phyloP scores from a whole-genome alignment of 1,284 basidiomycete genomes.

The Tilletia caries region DNA sequence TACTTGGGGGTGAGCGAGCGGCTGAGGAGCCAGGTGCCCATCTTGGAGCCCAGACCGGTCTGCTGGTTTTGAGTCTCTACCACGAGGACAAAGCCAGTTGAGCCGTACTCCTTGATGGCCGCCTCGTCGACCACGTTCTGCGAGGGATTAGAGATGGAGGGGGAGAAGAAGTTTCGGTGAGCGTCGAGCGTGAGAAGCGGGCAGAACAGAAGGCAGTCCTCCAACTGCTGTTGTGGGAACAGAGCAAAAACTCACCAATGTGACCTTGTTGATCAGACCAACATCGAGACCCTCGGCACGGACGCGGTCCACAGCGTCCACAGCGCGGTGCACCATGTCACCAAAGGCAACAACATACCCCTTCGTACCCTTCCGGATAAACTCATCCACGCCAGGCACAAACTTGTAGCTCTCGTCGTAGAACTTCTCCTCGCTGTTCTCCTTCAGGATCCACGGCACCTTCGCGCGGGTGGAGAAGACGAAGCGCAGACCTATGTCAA shows the following conservation, averaged over 20 bases:
- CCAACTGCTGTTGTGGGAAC: no score
- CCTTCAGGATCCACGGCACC: constrained; percentile 76
- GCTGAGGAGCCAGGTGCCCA: constrained; percentile 76
- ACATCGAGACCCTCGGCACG: constrained; percentile 70
- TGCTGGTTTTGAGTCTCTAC: constrained; percentile 81
- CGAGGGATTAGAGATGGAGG: background rate
- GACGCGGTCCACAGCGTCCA: constrained; percentile 72
- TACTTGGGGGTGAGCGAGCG: constrained; percentile 73
- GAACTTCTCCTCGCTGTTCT: constrained; percentile 66
- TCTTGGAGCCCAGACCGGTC: constrained; percentile 75
- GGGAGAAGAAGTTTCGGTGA: background rate
- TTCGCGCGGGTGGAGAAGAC: constrained; percentile 81
- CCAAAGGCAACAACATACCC: constrained; percentile 65
- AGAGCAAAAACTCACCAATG: constrained; percentile 35
- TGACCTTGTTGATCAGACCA: constrained; percentile 77
- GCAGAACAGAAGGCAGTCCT: no score
- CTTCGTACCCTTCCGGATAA: constrained; percentile 66
- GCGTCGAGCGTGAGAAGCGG: background rate
- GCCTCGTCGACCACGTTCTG: constrained; percentile 77
- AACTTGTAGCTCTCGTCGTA: constrained; percentile 72
- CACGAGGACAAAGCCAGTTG: constrained; percentile 71
- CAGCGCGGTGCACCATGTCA: constrained; percentile 75
- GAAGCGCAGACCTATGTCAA: constrained; percentile 73
- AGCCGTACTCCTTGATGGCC: constrained; percentile 68
- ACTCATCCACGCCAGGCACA: constrained; percentile 74